Evolutionary conservation across 2,329 filamentous ascomycete genomes (phyloP), one percentile per base, ranked within the genome.

Genomic region (Fusarium oligoseptatum): DNA sequence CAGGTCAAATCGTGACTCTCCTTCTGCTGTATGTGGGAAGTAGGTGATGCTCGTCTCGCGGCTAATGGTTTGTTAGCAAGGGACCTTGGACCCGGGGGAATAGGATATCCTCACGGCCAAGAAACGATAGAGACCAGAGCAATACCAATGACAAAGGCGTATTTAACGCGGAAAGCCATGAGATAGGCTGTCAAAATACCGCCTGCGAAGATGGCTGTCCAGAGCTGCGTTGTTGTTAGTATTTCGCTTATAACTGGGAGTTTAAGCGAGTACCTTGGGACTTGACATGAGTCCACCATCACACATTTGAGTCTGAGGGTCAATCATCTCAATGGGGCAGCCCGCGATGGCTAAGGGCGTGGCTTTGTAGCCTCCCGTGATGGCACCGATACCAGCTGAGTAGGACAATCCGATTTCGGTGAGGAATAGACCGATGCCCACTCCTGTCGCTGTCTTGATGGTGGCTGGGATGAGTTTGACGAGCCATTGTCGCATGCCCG

Each of bases 401-500:
- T 95, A 95, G 0, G 92, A 93, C 39, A 93, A 85, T 2, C 91
- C 91, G 71, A 93, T 93, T 50, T 93, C 84, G 4, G 91, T 91
- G 20, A 95, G 87, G 77, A 95, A 96, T 1, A 96, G 85, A 22
- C 94, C 94, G 71, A 96, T 95, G 60, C 94, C 94, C 52, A 93
- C 93, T 68, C 93, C 93, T 10, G 92, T 95, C 7, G 93, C 94
- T 56, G 95, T 90, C 82, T 96, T 96, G 83, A 96, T 94, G 45
- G 92, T 94, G 27, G 90, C 88, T 0, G 94, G 94, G 68, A 96
- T 94, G 27, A 92, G 89, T 72, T 93, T 90, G 14, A 94, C 94
- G 22, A 96, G 88, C 94, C 94, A 96, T 81, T 96, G 94, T 17
- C 94, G 91, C 84, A 96, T 88, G n/a, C 94, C 94, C 34, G 94